Conservation (phyloP, 1,284 basidiomycete genomes). For the Trichosporon coremiiforme region DNA sequence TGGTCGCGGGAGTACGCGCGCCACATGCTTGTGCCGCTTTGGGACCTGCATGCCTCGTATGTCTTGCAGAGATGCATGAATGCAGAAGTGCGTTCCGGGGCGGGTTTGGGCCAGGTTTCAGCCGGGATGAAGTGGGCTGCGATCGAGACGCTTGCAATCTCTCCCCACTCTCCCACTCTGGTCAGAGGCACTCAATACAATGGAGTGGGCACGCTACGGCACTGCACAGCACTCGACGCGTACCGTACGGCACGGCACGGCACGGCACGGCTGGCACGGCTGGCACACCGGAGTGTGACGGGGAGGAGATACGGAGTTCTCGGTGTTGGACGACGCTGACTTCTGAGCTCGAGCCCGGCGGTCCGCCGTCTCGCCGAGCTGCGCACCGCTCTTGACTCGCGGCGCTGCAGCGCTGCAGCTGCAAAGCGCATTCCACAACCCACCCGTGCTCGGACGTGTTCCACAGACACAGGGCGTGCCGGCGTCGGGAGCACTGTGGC, state of each 20-base stretch:
- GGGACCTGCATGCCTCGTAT: not conserved
- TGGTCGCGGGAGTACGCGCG: not conserved
- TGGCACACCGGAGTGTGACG: not conserved
- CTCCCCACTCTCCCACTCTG: not conserved
- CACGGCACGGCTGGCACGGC: not conserved
- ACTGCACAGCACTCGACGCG: not conserved
- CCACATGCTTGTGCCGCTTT: not conserved
- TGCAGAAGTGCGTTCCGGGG: not conserved
- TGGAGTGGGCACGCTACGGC: not conserved
- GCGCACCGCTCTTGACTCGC: not conserved
- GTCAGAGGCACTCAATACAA: too few relatives aligned
- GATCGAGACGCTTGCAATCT: not conserved
- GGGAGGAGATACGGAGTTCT: not conserved
- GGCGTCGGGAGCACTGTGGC: constrained; percentile 3
- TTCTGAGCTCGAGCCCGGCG: not conserved
- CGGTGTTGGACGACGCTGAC: not conserved
- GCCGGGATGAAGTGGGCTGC: not conserved
- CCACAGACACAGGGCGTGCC: not conserved
- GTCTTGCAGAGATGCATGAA: not conserved
- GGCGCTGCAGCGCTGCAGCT: too few relatives aligned
- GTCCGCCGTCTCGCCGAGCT: not conserved
- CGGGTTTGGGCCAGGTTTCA: not conserved
- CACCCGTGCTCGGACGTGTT: constrained; percentile 9
- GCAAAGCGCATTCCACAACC: not conserved
- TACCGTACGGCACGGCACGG: too few relatives aligned